phyloP scores from a whole-genome alignment of 2,329 filamentous ascomycete species.

The Talaromyces sp. region DNA sequence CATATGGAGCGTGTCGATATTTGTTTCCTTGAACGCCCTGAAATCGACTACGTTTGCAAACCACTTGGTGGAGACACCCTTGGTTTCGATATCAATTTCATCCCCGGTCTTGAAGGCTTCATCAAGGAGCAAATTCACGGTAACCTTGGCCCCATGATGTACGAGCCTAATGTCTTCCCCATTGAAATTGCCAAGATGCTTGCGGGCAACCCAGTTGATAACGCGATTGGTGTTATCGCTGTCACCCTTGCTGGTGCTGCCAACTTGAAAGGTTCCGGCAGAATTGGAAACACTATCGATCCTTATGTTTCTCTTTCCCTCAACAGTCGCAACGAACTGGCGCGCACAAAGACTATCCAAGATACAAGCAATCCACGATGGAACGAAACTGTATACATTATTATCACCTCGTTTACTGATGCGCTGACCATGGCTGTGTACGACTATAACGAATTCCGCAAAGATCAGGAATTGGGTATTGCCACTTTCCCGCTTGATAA shows the following conservation, averaged over 20 bases:
- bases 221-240: slow-evolving; percentile 89
- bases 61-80: slow-evolving; percentile 91
- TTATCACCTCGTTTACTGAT: slow-evolving; percentile 86
- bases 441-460: slow-evolving; percentile 93
- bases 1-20: slow-evolving; percentile 93
- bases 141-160: slow-evolving; percentile 95
- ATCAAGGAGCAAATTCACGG: slow-evolving; percentile 95
- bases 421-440: slow-evolving; percentile 76
- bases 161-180: slow-evolving; percentile 93
- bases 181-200: slow-evolving; percentile 99
- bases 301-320: slow-evolving; percentile 82
- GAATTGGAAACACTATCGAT: slow-evolving; percentile 85
- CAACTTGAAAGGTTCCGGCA: slow-evolving; percentile 90
- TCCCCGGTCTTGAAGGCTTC: slow-evolving; percentile 86
- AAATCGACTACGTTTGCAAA: slow-evolving; percentile 96
- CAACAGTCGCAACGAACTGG: slow-evolving; percentile 74
- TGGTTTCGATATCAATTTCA: slow-evolving; percentile 98
- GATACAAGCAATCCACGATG: slow-evolving; percentile 84
- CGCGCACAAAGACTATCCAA: slow-evolving; percentile 79
- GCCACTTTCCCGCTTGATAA: slow-evolving; percentile 81
- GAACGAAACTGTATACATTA: slow-evolving; percentile 96
- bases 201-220: slow-evolving; percentile 85
- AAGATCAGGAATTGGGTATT: slow-evolving; percentile 88
- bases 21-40: slow-evolving; percentile 83
- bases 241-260: slow-evolving; percentile 86